Evolutionary conservation across 225 moss, liverwort and hornwort genomes (phyloP).

Genomic region (Marchantia polymorpha): DNA sequence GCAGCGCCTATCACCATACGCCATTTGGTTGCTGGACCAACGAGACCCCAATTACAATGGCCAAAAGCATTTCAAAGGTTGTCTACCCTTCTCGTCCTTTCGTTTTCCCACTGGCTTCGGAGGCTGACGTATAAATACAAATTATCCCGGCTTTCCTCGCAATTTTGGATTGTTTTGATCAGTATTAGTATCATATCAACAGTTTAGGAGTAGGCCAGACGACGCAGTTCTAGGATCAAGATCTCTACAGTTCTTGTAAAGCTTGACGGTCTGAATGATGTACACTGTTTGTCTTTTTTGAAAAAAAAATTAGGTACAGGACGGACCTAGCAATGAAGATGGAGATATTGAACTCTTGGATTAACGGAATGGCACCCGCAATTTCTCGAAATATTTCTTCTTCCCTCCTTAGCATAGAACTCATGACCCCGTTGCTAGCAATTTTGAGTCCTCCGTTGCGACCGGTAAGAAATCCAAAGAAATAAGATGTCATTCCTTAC

Average conservation of each 20-base stretch:
- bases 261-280: neutral
- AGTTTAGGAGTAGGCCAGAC: no score
- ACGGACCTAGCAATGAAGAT: conserved; percentile 24
- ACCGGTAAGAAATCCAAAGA: conserved; percentile 28
- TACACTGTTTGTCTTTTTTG: neutral
- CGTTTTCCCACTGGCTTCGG: neutral
- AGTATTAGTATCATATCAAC: no score
- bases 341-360: conserved; percentile 38
- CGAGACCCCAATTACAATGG: conserved; percentile 36
- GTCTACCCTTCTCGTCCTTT: neutral
- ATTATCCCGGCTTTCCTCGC: neutral
- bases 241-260: no score
- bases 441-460: conserved; percentile 41
- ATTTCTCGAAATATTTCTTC: conserved; percentile 32
- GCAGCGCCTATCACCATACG: conserved; percentile 36
- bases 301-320: conserved; percentile 22
- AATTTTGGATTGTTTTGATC: neutral
- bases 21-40: conserved; percentile 33
- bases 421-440: conserved; percentile 36
- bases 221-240: no score
- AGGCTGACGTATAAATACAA: neutral
- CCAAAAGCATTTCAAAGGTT: conserved; percentile 45
- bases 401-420: conserved; percentile 27
- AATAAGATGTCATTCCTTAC: neutral
- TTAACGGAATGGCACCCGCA: conserved; percentile 30